phyloP scores from a whole-genome alignment of 2,329 filamentous ascomycete species.

The Ophiostoma sp. region DNA sequence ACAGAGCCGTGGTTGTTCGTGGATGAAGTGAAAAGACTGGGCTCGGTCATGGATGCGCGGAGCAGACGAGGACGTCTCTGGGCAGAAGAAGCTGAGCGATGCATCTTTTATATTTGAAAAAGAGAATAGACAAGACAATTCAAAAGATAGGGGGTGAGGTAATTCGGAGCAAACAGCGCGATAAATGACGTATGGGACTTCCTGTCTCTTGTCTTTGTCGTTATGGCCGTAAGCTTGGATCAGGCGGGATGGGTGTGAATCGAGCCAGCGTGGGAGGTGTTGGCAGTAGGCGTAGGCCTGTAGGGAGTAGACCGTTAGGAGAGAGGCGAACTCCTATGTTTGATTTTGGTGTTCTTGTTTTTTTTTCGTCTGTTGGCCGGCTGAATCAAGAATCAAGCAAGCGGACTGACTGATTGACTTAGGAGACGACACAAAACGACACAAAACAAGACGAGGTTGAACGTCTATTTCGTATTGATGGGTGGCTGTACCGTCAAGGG shows the following conservation, averaged over 20 bases:
- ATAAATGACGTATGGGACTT: not conserved
- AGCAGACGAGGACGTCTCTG: slow-evolving; percentile 50
- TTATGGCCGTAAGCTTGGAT: slow-evolving; percentile 8
- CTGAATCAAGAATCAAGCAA: not conserved
- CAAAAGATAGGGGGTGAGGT: not conserved
- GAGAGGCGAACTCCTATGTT: slow-evolving; percentile 6
- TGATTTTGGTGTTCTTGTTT: not conserved
- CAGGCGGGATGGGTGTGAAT: not conserved
- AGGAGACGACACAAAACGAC: not conserved
- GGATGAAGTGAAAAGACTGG: slow-evolving; percentile 51
- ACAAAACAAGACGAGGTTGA: not conserved
- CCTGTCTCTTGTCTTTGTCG: not conserved
- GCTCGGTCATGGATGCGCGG: slow-evolving; percentile 52
- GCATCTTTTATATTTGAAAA: slow-evolving; percentile 21
- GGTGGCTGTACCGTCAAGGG: slow-evolving; percentile 7
- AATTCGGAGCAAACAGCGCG: not conserved
- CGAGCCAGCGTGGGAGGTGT: slow-evolving; percentile 1
- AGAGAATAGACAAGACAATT: not conserved
- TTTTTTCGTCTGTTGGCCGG: not conserved
- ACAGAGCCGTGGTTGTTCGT: slow-evolving; percentile 30
- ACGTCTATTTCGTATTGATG: not conserved
- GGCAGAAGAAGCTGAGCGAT: slow-evolving; percentile 33
- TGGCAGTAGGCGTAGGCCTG: not conserved
- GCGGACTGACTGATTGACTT: not conserved
- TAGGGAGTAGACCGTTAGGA: not conserved